Conservation (phyloP, 331 rosid genomes). For the Quercus lobata region DNA sequence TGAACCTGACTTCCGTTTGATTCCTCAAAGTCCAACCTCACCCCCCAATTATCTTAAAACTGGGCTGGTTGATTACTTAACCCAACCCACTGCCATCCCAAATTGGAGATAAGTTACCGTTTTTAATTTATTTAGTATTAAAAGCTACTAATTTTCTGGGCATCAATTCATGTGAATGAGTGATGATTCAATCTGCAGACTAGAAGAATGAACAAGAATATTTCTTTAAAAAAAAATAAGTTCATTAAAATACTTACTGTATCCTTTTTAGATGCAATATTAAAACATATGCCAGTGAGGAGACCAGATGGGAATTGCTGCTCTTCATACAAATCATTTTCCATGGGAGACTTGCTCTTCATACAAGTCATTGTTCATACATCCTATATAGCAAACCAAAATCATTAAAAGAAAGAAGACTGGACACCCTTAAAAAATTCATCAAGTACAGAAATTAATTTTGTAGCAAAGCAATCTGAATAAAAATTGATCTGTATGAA, state of each 20-base stretch:
- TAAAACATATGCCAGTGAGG: conserved; percentile 49
- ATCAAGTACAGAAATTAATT: not conserved
- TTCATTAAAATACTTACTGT: conserved; percentile 44
- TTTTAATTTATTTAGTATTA: not conserved
- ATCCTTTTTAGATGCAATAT: conserved; percentile 45
- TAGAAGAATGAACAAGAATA: not conserved
- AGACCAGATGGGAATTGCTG: conserved; percentile 45
- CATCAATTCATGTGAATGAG: conserved; percentile 5
- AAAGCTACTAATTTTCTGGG: conserved; percentile 9
- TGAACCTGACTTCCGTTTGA: not conserved
- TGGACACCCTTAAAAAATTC: conserved; percentile 10
- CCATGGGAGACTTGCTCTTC: conserved; percentile 57
- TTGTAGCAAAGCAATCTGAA: not conserved
- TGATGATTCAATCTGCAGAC: conserved; percentile 5
- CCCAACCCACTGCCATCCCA: not conserved
- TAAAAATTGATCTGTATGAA: not conserved
- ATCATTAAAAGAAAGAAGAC: conserved; percentile 9
- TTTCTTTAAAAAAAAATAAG: too few species aligned
- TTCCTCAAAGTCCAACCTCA: not conserved
- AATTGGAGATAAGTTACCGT: not conserved
- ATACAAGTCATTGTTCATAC: conserved; percentile 59
- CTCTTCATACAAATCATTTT: conserved; percentile 36
- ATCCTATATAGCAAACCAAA: conserved; percentile 36
- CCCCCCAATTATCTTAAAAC: not conserved
- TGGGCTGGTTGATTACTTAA: not conserved